Base-by-base conservation (phyloP, 2,329 filamentous ascomycete species). In the Whalleya microplaca region DNA sequence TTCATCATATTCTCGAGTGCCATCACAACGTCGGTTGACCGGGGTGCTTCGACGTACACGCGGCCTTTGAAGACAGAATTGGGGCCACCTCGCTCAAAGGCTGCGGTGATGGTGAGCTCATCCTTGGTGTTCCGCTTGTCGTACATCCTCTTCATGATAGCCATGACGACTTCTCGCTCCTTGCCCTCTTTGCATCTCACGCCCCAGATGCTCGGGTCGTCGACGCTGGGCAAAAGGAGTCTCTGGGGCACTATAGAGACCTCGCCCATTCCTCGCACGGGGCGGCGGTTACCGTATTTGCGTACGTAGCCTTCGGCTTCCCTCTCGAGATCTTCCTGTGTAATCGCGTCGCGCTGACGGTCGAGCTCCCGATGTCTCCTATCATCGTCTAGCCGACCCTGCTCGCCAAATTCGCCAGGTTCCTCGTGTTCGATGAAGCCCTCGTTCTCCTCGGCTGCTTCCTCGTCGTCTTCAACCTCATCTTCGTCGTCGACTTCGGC, bases 401-500 rank as follows among this genome's bases (percentile, higher is more conserved):
- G 87, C 47, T 95, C 92, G 67, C 88, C 89, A 40, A 94, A 80
- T 71, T 98, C 94, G 73, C 96, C 93, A 6, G 91, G 91, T 72
- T 98, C 92, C 62, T 91, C 90, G 72, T 96, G 91, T 64, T 92
- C 90, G 71, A 92, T 92, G 71, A 95, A 92, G 64, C 91, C 89
- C 55, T 92, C 92, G 51, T 88, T 86, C 64, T 89, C 92, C 66
- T 92, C 88, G 56, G 91, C 86, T 52, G 96, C 92, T 66, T 96
- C 92, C 66, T 97, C 94, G 49, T 96, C 92, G 63, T 96, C 92
- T 59, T 91, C 90, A 64, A 84, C 88, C 64, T 92, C 90, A 66
- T 96, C 92, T 67, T 96, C 92, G 62, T 96, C 95, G 70, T 98
- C 95, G 66, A 99, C 95, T 77, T 97, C 95, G 73, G 95, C 95